Conservation (phyloP, 331 rosid genomes). For the Acacia pycnantha region DNA sequence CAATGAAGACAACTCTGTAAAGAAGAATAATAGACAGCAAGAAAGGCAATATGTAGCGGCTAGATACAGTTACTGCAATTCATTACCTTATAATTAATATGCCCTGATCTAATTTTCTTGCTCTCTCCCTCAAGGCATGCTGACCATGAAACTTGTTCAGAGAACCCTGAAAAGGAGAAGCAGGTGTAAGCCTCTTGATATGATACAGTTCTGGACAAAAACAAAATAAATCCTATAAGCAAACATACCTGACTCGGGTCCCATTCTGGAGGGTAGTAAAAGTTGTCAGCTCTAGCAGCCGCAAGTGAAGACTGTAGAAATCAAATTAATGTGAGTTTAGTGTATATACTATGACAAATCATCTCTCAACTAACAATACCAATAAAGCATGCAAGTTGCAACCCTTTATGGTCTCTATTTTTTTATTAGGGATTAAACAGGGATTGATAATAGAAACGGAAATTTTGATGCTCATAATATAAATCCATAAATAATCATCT, state of each 20-base stretch:
- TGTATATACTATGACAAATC: background rate
- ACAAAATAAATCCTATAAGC: background rate
- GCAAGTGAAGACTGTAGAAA: conserved; percentile 83
- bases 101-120: conserved; percentile 82
- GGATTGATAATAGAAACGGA: conserved; percentile 3
- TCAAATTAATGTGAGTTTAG: conserved; percentile 34
- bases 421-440: background rate
- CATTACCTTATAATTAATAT: conserved; percentile 78
- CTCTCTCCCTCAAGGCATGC: conserved; percentile 88
- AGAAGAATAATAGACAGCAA: background rate
- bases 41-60: background rate
- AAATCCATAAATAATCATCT: background rate
- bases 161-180: conserved; percentile 53
- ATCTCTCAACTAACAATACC: background rate
- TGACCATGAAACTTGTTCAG: conserved; percentile 88
- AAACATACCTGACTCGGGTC: conserved; percentile 69
- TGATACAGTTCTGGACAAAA: background rate
- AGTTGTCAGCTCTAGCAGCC: conserved; percentile 90
- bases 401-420: background rate
- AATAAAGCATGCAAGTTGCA: background rate
- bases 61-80: background rate
- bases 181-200: conserved; percentile 2
- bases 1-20: conserved; percentile 7
- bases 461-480: background rate
- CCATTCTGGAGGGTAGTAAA: conserved; percentile 95